Conservation (phyloP, 495 filamentous ascomycete genomes). For the Articulospora tetracladia region DNA sequence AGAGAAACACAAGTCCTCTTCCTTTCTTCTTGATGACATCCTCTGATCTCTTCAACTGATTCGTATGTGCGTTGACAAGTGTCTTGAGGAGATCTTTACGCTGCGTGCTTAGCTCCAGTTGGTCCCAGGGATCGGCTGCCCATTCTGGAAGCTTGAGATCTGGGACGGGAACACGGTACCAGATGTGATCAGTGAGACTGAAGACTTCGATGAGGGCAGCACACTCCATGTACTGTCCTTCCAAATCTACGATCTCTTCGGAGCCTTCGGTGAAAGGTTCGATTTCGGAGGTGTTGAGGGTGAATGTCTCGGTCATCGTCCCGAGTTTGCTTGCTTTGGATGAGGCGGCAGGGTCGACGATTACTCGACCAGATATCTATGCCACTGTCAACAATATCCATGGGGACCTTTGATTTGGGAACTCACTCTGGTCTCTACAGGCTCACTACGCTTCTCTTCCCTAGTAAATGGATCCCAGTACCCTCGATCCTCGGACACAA, state of each 20-base stretch:
- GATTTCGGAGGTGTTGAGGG: conserved; percentile 3
- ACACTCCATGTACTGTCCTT: not conserved
- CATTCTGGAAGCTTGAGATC: conserved; percentile 11
- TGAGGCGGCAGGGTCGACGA: not conserved
- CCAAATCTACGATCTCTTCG: not conserved
- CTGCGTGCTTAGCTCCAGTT: conserved; percentile 11
- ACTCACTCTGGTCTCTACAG: not conserved
- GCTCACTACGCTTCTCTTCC: not conserved
- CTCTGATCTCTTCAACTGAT: conserved; percentile 36
- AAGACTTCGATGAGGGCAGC: conserved; percentile 16
- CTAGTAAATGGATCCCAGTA: conserved; percentile 6
- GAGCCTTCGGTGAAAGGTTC: not conserved
- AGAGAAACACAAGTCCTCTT: conserved; percentile 45
- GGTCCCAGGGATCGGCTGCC: conserved; percentile 12
- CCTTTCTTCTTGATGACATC: conserved; percentile 29
- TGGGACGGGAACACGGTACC: conserved; percentile 13
- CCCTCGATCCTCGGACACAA: not conserved
- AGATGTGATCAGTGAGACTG: conserved; percentile 9
- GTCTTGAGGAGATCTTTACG: conserved; percentile 43
- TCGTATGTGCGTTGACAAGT: conserved; percentile 54
- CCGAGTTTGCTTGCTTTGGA: conserved; percentile 4
- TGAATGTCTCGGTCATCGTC: conserved; percentile 5
- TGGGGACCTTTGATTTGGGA: not conserved
- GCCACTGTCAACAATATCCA: not conserved
- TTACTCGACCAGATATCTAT: conserved; percentile 3